Percentiles rank a stretch among this genome's conserved stretches.
phyloP scores from a whole-genome alignment of 805 yeast species.

The Teunomyces funiuensis region DNA sequence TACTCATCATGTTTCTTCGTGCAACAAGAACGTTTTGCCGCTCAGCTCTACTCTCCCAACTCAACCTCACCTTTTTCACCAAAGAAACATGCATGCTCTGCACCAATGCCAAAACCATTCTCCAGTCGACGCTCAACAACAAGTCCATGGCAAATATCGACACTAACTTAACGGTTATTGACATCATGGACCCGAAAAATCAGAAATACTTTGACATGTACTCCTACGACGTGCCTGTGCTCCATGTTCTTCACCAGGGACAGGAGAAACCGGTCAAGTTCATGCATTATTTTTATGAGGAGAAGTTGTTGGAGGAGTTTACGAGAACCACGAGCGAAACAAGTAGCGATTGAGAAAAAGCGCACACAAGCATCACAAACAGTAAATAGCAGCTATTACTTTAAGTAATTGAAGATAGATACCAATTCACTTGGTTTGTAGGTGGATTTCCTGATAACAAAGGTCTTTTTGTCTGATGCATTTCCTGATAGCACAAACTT shows the following conservation, averaged over 20 bases:
- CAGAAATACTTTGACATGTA: conserved; percentile 68
- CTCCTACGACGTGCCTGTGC: conserved; percentile 77
- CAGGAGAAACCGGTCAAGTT: conserved; percentile 53
- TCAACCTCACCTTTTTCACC: conserved; percentile 56
- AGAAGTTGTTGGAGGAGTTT: conserved; percentile 55
- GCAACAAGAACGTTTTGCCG: not conserved
- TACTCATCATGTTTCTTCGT: not conserved
- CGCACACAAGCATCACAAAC: too few species aligned
- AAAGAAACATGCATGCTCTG: conserved; percentile 71
- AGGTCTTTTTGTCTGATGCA: not conserved
- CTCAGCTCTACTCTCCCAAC: not conserved
- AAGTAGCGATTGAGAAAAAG: too few species aligned
- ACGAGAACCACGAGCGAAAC: too few species aligned
- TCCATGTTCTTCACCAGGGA: conserved; percentile 57
- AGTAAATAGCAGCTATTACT: too few species aligned
- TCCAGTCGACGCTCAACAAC: conserved; percentile 42
- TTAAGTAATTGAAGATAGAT: too few species aligned
- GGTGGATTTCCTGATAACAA: not conserved
- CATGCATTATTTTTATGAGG: conserved; percentile 65
- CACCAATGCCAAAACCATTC: conserved; percentile 56
- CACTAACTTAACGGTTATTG: conserved; percentile 44
- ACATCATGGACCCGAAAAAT: conserved; percentile 60
- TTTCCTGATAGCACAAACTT: not conserved
- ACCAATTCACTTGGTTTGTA: too few species aligned
- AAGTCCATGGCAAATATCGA: conserved; percentile 21